Percentiles rank a stretch among this genome's conserved stretches.
These are phyloP conservation scores for Didymella sp. DNA, from an alignment of 2,329 filamentous ascomycete species.

Conservation along the genomic window DNA sequence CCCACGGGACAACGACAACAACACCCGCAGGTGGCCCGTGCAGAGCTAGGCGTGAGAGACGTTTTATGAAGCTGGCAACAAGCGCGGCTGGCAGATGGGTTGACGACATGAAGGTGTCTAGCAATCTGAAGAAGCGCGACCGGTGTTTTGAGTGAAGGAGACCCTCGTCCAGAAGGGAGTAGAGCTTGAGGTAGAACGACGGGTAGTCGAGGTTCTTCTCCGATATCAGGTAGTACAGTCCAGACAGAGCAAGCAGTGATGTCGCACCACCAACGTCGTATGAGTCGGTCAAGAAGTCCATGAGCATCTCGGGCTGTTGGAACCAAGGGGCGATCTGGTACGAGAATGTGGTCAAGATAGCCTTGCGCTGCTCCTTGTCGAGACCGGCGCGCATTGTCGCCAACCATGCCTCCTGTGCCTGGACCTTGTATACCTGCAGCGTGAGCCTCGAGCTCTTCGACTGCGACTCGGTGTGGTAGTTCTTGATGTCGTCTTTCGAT, in stretches of 20 bases:
- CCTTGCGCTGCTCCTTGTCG: constrained; percentile 77
- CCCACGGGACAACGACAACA: constrained; percentile 87
- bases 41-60: constrained; percentile 83
- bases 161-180: constrained; percentile 85
- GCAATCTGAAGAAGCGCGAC: constrained; percentile 87
- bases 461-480: constrained; percentile 72
- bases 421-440: constrained; percentile 74
- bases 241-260: constrained; percentile 86
- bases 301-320: constrained; percentile 81
- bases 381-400: constrained; percentile 73
- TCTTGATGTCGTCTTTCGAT: constrained; percentile 69
- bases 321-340: constrained; percentile 89
- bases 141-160: constrained; percentile 94
- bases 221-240: constrained; percentile 93
- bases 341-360: constrained; percentile 76
- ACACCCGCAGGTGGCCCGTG: constrained; percentile 88
- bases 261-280: constrained; percentile 87
- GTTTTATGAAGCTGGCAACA: constrained; percentile 95
- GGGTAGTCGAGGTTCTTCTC: constrained; percentile 96
- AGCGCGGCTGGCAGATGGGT: constrained; percentile 90
- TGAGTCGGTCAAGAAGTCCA: constrained; percentile 96
- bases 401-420: constrained; percentile 87
- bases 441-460: constrained; percentile 68
- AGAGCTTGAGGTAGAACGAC: constrained; percentile 90
- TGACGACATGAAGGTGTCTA: constrained; percentile 89